phyloP scores from a whole-genome alignment of 768 basidiomycete genomes.

The Suillus fuscotomentosus region DNA sequence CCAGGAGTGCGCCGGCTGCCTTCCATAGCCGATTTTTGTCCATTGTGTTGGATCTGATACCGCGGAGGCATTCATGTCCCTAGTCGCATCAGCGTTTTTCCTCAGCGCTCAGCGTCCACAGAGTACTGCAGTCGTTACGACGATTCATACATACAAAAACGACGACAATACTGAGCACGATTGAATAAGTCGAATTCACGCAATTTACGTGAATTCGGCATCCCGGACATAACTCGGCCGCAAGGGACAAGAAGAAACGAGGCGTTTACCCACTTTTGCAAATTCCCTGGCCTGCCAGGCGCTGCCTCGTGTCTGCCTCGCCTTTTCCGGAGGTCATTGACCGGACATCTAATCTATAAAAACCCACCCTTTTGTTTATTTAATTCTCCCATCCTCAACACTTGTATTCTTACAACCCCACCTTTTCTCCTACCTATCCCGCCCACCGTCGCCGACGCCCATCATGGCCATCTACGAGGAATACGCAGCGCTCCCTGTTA shows the following conservation, averaged over 20 bases:
- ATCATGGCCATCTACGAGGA: conserved; percentile 43
- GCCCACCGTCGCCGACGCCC: conserved; percentile 22
- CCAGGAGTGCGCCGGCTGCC: not conserved
- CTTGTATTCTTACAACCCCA: conserved; percentile 26
- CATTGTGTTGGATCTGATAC: conserved; percentile 17
- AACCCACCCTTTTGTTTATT: conserved; percentile 24
- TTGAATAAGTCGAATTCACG: not conserved
- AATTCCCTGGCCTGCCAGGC: conserved; percentile 15
- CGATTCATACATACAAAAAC: not conserved
- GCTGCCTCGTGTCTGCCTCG: conserved; percentile 53
- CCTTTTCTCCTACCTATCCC: conserved; percentile 17
- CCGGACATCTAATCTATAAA: conserved; percentile 51
- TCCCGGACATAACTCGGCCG: conserved; percentile 10
- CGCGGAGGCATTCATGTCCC: conserved; percentile 20
- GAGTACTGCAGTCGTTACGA: not conserved
- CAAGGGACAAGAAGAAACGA: conserved; percentile 16
- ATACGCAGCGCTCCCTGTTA: conserved; percentile 17
- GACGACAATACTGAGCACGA: not conserved
- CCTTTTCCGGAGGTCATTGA: conserved; percentile 31
- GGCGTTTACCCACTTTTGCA: conserved; percentile 12
- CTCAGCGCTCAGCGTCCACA: not conserved
- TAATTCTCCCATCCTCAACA: conserved; percentile 25
- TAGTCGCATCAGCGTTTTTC: conserved; percentile 5
- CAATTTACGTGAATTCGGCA: conserved; percentile 13
- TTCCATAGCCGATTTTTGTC: conserved; percentile 16